Base-by-base conservation (phyloP, 2,329 filamentous ascomycete species). In the Elsinoe arachidis region DNA sequence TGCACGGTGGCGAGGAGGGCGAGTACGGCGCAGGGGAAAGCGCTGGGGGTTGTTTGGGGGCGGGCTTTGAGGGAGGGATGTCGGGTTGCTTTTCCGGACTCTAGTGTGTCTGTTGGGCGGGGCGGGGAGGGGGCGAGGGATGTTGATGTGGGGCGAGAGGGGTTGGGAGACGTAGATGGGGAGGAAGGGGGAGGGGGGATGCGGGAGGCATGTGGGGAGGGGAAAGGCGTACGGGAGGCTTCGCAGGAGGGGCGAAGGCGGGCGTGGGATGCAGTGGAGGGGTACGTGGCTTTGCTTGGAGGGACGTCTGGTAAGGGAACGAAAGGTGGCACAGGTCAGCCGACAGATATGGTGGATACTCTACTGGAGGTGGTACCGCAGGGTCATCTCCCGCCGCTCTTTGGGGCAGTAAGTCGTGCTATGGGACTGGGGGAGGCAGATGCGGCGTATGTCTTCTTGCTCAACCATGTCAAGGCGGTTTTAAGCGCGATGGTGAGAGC, bases 1-100 rank as follows among this genome's bases (percentile, higher is more conserved):
- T 93, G 88, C 72, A 84, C 86, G n/a, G 88, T 93, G 12, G 87
- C 85, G 11, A 78, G 87, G 0, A 80, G 88, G 15, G 88, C 88
- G 0, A 88, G 84, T 62, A 78, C 87, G 51, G 83, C 86, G 1
- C 88, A 93, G 71, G 88, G 88, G 7, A 76, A 87, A 57, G 88
- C 88, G 3, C 73, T 93, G 59, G 76, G 92, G 7, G 78, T 79
- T 5, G 81, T 93, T 30, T 93, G 87, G 87, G 87, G 91, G 67
- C 61, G 67, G 5, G 67, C 69, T 0, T 59, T 71, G 26, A 23
- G 43, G 1, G 52, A 26, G 2, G 14, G 51, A 7, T 61, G 65
- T 17, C 3, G 6, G 23, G 6, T 26, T 6, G 3, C 23, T 6
- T 26, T 26, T 26, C 6, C 23, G 6, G 23, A 26, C 23, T 3